Percentiles rank a stretch among this genome's conserved stretches.
These are phyloP conservation scores for Omphalea diandra DNA, from an alignment of 441 rosid genomes.

Conservation along the genomic window DNA sequence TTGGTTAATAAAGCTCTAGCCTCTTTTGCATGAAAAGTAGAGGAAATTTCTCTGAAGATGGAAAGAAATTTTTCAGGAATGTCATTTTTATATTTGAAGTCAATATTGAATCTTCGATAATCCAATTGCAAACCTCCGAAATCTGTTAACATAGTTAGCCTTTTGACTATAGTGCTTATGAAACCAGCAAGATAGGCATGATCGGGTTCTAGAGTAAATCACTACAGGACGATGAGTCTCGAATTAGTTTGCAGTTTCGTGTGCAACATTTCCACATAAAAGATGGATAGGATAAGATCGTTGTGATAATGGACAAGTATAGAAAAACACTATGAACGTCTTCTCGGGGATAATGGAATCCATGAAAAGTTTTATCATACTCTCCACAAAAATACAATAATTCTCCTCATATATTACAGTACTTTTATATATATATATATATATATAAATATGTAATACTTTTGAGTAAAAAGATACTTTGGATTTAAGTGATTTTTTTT, in stretches of 20 bases:
- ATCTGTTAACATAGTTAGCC: too few relatives aligned
- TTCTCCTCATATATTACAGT: too few relatives aligned
- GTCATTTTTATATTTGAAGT: too few relatives aligned
- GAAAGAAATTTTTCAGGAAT: too few relatives aligned
- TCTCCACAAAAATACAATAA: too few relatives aligned
- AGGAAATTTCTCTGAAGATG: background rate
- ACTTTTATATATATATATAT: too few relatives aligned
- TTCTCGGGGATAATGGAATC: background rate
- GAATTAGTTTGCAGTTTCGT: background rate
- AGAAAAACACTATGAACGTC: background rate
- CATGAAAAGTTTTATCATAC: too few relatives aligned
- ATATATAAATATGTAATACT: too few relatives aligned
- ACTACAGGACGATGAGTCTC: background rate
- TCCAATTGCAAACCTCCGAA: too few relatives aligned
- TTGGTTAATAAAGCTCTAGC: background rate
- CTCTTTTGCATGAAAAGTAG: background rate
- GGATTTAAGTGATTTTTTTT: too few relatives aligned
- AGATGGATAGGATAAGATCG: slow-evolving; percentile 6
- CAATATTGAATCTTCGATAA: background rate
- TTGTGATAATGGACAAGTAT: slow-evolving; percentile 14
- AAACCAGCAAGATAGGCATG: background rate
- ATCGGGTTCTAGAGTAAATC: background rate
- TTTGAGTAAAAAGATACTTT: too few relatives aligned
- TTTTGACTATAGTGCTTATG: too few relatives aligned
- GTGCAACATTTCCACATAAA: background rate